Evolutionary conservation across 2,329 filamentous ascomycete species (phyloP).

Genomic region (Xylariaceae sp.): DNA sequence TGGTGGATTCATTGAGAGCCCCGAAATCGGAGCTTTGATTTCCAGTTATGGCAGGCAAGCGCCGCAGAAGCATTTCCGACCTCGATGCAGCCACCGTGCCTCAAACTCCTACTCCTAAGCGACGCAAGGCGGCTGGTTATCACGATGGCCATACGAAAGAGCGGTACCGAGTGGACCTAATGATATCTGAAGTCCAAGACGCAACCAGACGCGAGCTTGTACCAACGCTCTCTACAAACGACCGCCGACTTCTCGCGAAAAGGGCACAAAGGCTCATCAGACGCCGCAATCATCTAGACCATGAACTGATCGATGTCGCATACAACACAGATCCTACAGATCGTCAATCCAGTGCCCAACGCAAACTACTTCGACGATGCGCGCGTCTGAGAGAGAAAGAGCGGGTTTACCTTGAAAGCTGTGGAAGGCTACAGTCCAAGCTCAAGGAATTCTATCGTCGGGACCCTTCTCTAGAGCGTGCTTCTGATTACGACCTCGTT

Average conservation of each 20-base stretch:
- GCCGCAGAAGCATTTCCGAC: too few species aligned
- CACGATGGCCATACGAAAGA: constrained; percentile 4
- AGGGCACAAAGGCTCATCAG: constrained; percentile 18
- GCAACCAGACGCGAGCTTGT: constrained; percentile 8
- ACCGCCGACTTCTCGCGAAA: constrained; percentile 9
- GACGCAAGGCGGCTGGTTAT: too few species aligned
- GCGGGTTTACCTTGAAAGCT: constrained; percentile 9
- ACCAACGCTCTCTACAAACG: constrained; percentile 14
- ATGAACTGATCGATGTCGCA: too few species aligned
- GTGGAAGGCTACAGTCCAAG: constrained; percentile 9
- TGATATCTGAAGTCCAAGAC: background rate
- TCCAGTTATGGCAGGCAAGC: too few species aligned
- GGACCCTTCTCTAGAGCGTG: constrained; percentile 14
- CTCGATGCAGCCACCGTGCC: too few species aligned
- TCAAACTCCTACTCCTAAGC: too few species aligned
- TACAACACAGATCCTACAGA: too few species aligned
- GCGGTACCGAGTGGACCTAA: background rate
- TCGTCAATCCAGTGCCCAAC: too few species aligned
- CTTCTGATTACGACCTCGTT: constrained; percentile 7
- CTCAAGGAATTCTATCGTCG: constrained; percentile 13
- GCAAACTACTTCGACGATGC: constrained; percentile 13
- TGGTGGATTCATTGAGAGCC: too few species aligned
- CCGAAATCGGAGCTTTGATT: too few species aligned
- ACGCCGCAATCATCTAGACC: constrained; percentile 19
- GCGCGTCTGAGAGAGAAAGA: constrained; percentile 16